A percentile compares a stretch with the other conserved stretches of the same genome.
These are phyloP conservation scores for Cystofilobasidium macerans DNA, from an alignment of 768 basidiomycete species.

Conservation along the genomic window DNA sequence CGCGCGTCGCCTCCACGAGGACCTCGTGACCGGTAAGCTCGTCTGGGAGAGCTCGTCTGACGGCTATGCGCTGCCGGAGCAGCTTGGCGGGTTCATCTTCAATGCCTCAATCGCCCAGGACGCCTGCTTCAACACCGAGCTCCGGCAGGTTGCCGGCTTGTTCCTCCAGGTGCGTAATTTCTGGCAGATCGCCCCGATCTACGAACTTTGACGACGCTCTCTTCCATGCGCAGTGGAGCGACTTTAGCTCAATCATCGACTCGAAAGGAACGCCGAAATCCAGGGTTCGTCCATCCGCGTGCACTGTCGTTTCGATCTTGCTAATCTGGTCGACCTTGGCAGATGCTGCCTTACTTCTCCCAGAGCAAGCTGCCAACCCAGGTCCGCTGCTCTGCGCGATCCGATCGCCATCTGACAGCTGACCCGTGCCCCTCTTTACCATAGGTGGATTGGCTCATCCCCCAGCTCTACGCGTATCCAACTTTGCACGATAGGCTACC, in stretches of 20 bases:
- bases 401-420: background rate
- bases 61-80: background rate
- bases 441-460: background rate
- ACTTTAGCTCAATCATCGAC: background rate
- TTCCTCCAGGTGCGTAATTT: background rate
- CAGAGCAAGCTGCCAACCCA: background rate
- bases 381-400: background rate
- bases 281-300: background rate
- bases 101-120: background rate
- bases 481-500: background rate
- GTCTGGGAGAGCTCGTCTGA: background rate
- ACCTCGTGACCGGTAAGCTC: background rate
- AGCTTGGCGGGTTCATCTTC: background rate
- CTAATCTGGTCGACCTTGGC: background rate
- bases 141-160: background rate
- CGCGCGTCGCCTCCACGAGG: background rate
- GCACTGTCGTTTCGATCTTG: background rate
- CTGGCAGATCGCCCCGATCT: background rate
- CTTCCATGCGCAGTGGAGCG: background rate
- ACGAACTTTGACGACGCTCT: background rate
- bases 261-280: background rate
- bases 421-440: background rate
- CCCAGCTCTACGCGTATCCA: background rate
- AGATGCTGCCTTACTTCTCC: background rate
- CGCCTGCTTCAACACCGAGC: background rate